phyloP scores from a whole-genome alignment of 1,284 basidiomycete genomes.

The Tausonia pullulans region DNA sequence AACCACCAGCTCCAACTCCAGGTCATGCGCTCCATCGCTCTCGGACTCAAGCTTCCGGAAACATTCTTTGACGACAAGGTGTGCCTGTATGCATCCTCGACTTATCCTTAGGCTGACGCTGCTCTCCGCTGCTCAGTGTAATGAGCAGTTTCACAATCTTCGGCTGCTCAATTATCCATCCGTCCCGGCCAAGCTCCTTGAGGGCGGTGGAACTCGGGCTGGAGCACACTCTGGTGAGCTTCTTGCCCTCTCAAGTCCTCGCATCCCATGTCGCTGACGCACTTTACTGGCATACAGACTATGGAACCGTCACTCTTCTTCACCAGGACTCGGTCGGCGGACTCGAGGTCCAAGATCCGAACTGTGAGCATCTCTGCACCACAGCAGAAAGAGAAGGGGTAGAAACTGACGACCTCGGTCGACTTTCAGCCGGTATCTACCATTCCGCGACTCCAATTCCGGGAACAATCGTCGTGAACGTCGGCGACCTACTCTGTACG shows the following conservation, averaged over 20 bases:
- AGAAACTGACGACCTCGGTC: not conserved
- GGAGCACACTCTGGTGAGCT: slow-evolving; percentile 48
- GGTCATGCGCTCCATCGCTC: slow-evolving; percentile 68
- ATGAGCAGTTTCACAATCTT: slow-evolving; percentile 65
- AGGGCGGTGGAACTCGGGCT: slow-evolving; percentile 57
- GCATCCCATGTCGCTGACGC: not conserved
- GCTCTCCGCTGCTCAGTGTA: slow-evolving; percentile 3
- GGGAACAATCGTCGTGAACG: slow-evolving; percentile 70
- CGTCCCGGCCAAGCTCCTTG: slow-evolving; percentile 48
- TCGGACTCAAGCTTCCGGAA: slow-evolving; percentile 61
- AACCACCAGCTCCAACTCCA: slow-evolving; percentile 54
- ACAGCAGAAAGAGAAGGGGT: slow-evolving; percentile 19
- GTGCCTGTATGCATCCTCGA: not conserved
- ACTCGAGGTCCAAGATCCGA: slow-evolving; percentile 67
- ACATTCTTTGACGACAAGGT: slow-evolving; percentile 61
- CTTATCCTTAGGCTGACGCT: not conserved
- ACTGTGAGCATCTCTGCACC: slow-evolving; percentile 34
- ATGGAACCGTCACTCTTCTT: slow-evolving; percentile 69
- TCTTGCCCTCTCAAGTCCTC: no score
- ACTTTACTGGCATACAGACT: slow-evolving; percentile 40
- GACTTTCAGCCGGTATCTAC: not conserved
- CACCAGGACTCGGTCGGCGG: slow-evolving; percentile 81
- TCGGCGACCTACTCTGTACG: slow-evolving; percentile 55
- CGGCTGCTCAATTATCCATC: slow-evolving; percentile 56
- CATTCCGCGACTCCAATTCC: slow-evolving; percentile 28